Evolutionary conservation across 176 grass and related monocot genomes (phyloP).

Genomic region (Avena atlantica): DNA sequence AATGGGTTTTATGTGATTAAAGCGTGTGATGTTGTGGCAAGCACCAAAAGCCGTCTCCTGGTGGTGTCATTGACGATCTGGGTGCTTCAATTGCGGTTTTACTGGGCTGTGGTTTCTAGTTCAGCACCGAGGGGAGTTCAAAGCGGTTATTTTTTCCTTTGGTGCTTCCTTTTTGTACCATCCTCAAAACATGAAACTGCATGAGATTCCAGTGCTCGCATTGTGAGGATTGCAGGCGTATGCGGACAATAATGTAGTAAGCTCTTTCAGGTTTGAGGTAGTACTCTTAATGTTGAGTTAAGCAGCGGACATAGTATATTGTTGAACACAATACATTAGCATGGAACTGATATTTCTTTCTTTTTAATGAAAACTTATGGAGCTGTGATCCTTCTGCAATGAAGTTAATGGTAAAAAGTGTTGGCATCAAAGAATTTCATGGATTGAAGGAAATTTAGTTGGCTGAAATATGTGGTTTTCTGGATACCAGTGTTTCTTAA

Average conservation of each 20-base stretch:
- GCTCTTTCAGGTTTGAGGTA: not conserved
- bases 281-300: constrained; percentile 1
- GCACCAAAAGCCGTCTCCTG: not conserved
- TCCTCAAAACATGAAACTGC: not conserved
- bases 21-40: constrained; percentile 4
- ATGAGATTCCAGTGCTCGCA: not conserved
- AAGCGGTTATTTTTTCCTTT: not conserved
- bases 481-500: not conserved
- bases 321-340: not conserved
- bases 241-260: not conserved
- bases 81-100: constrained; percentile 20
- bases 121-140: not conserved
- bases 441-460: not conserved
- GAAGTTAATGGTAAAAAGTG: not conserved
- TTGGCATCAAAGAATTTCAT: not conserved
- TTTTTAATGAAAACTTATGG: not conserved
- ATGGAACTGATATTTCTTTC: not conserved
- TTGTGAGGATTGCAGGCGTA: not conserved
- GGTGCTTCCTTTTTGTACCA: not conserved
- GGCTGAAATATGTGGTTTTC: not conserved
- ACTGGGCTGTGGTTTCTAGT: not conserved
- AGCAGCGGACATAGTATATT: not conserved
- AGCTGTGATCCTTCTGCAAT: not conserved
- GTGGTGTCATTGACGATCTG: not conserved
- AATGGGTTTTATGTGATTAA: not conserved